Percentiles rank a stretch among this genome's conserved stretches.
phyloP scores from a whole-genome alignment of 345 rosid genomes.

The Mercurialis annua region DNA sequence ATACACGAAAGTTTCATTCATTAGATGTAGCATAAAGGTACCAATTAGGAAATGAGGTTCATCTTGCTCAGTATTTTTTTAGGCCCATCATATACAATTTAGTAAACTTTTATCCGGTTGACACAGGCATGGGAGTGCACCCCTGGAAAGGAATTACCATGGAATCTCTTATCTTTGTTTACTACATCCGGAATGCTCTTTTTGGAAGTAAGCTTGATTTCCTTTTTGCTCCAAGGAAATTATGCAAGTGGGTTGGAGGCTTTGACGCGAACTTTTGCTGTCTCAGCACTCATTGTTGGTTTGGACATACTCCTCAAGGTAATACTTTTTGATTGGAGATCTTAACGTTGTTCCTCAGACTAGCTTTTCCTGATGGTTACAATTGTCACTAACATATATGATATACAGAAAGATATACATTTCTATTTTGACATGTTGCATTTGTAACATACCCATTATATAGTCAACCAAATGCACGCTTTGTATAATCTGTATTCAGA shows the following conservation, averaged over 20 bases:
- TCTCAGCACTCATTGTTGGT: slow-evolving; percentile 70
- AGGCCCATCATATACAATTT: neutral
- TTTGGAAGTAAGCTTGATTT: slow-evolving; percentile 92
- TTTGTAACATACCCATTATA: slow-evolving; percentile 3
- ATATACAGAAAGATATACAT: neutral
- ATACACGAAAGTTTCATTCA: neutral
- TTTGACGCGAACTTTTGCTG: slow-evolving; percentile 64
- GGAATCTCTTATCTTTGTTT: slow-evolving; percentile 76
- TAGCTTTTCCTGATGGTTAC: slow-evolving; percentile 1
- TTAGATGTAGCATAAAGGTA: neutral
- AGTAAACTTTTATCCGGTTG: neutral
- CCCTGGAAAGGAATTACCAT: slow-evolving; percentile 66
- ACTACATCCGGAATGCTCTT: slow-evolving; percentile 92
- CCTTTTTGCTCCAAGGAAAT: slow-evolving; percentile 87
- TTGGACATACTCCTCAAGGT: slow-evolving; percentile 91
- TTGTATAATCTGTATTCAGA: neutral
- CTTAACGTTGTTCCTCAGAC: neutral
- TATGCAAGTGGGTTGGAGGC: slow-evolving; percentile 74
- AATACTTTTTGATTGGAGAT: slow-evolving; percentile 11
- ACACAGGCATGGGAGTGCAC: slow-evolving; percentile 81
- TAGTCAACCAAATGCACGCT: neutral
- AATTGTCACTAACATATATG: neutral
- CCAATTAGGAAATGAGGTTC: neutral
- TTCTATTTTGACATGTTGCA: slow-evolving; percentile 4
- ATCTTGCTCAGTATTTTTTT: neutral